Evolutionary conservation across 2,329 filamentous ascomycete genomes (phyloP).

Genomic region (Grosmannia clavigera): DNA sequence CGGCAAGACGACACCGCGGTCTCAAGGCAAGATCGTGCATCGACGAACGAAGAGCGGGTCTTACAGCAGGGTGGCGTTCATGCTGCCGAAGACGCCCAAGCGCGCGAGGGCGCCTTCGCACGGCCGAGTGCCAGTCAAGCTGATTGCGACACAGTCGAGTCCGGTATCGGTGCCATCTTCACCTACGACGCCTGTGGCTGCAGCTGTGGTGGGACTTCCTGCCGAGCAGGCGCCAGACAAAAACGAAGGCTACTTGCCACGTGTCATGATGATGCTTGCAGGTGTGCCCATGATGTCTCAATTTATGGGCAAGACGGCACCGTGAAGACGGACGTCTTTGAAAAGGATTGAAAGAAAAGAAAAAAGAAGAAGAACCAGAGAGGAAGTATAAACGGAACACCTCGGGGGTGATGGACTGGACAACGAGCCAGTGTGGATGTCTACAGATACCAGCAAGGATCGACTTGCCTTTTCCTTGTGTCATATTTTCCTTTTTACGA

Average conservation of each 20-base stretch:
- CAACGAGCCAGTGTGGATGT: background rate
- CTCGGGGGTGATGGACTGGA: background rate
- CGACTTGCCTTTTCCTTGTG: background rate
- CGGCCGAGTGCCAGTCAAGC: background rate
- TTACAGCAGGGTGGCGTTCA: background rate
- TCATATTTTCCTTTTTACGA: background rate
- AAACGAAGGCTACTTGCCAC: slow-evolving; percentile 8
- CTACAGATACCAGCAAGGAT: background rate
- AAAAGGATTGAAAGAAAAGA: background rate
- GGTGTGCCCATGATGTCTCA: slow-evolving; percentile 16
- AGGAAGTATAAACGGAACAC: background rate
- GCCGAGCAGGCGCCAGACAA: background rate
- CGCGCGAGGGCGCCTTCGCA: background rate
- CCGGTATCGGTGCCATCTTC: no score
- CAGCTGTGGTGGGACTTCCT: background rate
- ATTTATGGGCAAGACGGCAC: slow-evolving; percentile 10
- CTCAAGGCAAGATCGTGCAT: background rate
- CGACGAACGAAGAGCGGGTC: slow-evolving; percentile 3
- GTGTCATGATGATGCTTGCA: slow-evolving; percentile 20
- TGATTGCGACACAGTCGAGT: background rate
- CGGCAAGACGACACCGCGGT: background rate
- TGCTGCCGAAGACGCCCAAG: background rate
- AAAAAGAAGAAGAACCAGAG: background rate
- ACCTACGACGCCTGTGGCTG: background rate
- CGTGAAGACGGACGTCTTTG: background rate